Base-by-base conservation (phyloP, 306 rosid species). In the Rosa lucieae region DNA sequence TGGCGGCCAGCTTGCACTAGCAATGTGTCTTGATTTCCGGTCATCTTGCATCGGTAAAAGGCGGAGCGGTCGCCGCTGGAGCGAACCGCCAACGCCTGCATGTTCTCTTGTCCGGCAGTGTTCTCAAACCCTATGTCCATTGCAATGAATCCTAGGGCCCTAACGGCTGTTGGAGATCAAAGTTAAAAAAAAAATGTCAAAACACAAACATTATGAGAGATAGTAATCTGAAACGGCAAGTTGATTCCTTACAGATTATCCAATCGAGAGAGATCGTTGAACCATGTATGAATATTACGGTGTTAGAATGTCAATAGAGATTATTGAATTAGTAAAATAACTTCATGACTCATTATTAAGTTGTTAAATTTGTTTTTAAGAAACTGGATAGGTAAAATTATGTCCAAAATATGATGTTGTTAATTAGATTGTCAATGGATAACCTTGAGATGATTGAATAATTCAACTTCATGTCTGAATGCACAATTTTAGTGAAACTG, bases 11-110 rank as follows among this genome's bases (percentile, higher is more conserved):
- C 14, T 1, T 14, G 79, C 32, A 75, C 79, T 15, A 46, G 58
- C 55, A 75, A 62, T 8, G 79, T 13, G 56, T 75, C 79, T 61
- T 75, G 79, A 55, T 75, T 23, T 44, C 79, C 79, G 2, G 18
- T 18, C 35, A 75, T 61, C 59, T 44, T 75, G 72, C 79, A 75
- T 0, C 71, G 29, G 56, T 75, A 62, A 67, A 75, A 75, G 42
- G 14, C 20, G 1, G 71, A 47, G 3, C 44, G 23, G 17, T 75
- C 79, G 1, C 55, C 70, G 1, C 42, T 6, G 23, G 70, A 43
- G n/a, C 21, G 70, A 42, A 75, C 69, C 4, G 78, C 79, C n/a
- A 75, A 29, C 3, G 79, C 79, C 32, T 75, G 79, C 9, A 0
- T 0, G 3, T 46, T 29, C 42, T 26, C 15, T 18, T 40, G 32